Evolutionary conservation across 2,329 filamentous ascomycete species (phyloP).

Genomic region (Gaeumannomyces sp.): DNA sequence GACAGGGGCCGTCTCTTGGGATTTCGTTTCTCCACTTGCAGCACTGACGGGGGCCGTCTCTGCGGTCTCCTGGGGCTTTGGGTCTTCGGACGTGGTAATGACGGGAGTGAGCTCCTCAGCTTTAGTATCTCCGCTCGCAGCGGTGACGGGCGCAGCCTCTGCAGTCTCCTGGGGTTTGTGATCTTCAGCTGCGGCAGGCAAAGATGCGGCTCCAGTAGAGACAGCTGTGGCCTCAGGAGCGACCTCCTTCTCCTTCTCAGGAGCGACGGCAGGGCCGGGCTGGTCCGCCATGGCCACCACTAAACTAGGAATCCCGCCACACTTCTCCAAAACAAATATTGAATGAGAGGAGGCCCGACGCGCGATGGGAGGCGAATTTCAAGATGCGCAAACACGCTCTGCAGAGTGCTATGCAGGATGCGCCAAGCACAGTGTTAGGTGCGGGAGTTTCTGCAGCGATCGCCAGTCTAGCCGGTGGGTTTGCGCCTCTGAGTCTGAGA

Average conservation of each 20-base stretch:
- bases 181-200: background rate
- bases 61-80: background rate
- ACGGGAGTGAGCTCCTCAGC: background rate
- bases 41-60: background rate
- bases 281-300: slow-evolving; percentile 7
- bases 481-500: background rate
- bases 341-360: background rate
- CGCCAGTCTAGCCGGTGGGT: background rate
- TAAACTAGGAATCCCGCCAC: background rate
- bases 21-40: background rate
- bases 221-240: slow-evolving; percentile 10
- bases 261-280: background rate
- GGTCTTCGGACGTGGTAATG: background rate
- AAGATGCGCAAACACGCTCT: background rate
- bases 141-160: background rate
- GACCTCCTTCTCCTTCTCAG: background rate
- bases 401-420: background rate
- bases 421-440: background rate
- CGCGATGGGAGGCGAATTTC: background rate
- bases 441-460: background rate
- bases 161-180: background rate
- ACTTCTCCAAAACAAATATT: background rate
- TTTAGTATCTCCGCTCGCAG: background rate
- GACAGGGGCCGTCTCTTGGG: background rate
- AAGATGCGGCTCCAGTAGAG: slow-evolving; percentile 16